Conservation (phyloP, 768 basidiomycete genomes). For the Naganishia vishniacii region DNA sequence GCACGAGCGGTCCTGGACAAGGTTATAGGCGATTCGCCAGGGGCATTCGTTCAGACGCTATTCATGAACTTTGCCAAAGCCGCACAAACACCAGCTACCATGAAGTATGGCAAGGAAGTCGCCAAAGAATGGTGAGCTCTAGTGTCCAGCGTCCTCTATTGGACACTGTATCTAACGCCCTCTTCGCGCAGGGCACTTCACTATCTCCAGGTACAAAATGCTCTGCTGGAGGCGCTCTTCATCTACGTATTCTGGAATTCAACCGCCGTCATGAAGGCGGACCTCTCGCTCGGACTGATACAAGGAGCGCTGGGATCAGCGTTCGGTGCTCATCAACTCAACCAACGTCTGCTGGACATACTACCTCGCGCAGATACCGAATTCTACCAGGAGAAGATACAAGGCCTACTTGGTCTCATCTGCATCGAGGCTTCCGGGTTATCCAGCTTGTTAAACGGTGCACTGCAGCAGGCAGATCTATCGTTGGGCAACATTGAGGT, state of each 20-base stretch:
- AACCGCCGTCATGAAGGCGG: conserved; percentile 14
- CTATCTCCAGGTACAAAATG: conserved; percentile 21
- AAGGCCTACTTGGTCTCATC: conserved; percentile 23
- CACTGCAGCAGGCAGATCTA: conserved; percentile 1
- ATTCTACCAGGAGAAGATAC: conserved; percentile 23
- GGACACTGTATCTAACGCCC: no score
- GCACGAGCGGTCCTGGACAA: neutral
- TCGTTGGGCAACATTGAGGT: neutral
- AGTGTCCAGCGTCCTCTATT: no score
- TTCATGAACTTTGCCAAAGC: conserved; percentile 24
- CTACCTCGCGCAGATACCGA: conserved; percentile 3
- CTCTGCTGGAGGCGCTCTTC: conserved; percentile 28
- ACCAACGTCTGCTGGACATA: conserved; percentile 24
- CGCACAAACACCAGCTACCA: conserved; percentile 16
- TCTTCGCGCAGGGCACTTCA: conserved; percentile 17
- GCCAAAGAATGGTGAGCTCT: conserved; percentile 17
- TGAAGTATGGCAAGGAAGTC: conserved; percentile 19
- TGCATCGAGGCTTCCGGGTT: conserved; percentile 18
- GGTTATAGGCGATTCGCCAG: conserved; percentile 9
- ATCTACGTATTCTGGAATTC: conserved; percentile 25
- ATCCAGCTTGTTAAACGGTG: conserved; percentile 17
- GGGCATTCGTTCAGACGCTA: conserved; percentile 6
- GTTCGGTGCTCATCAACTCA: conserved; percentile 25
- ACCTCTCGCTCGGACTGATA: conserved; percentile 24
- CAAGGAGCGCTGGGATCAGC: conserved; percentile 25